These are phyloP conservation scores for Amyloporia xantha DNA, from an alignment of 768 basidiomycete genomes.

Conservation along the genomic window DNA sequence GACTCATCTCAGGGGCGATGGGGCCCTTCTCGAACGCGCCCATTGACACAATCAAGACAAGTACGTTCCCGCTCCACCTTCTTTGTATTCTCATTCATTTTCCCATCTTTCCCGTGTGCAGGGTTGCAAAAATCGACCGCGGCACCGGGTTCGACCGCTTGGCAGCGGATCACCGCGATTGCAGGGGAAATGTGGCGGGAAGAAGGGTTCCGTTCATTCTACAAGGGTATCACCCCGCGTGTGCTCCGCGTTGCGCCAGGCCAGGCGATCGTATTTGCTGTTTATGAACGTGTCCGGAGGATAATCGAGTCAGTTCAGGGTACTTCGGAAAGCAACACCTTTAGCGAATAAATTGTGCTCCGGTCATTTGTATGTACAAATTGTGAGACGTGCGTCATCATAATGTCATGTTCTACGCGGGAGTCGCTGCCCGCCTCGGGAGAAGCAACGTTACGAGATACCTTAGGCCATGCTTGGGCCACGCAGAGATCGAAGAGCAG, in stretches of 20 bases:
- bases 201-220: slow-evolving; percentile 88
- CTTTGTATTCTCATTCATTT: too few relatives aligned
- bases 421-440: too few relatives aligned
- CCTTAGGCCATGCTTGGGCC: too few relatives aligned
- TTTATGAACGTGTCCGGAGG: slow-evolving; percentile 84
- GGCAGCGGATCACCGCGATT: slow-evolving; percentile 74
- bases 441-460: too few relatives aligned
- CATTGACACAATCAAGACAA: slow-evolving; percentile 92
- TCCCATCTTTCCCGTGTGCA: slow-evolving; percentile 21
- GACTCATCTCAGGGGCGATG: slow-evolving; percentile 94
- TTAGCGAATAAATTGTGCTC: slow-evolving; percentile 70
- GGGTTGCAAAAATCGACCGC: slow-evolving; percentile 84
- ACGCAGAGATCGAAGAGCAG: too few relatives aligned
- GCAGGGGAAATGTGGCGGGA: slow-evolving; percentile 89
- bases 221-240: slow-evolving; percentile 97
- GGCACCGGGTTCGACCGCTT: slow-evolving; percentile 64
- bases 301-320: slow-evolving; percentile 65
- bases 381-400: too few relatives aligned
- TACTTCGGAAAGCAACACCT: slow-evolving; percentile 51
- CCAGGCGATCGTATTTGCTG: slow-evolving; percentile 94
- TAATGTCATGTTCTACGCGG: too few relatives aligned
- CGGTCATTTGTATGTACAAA: too few relatives aligned
- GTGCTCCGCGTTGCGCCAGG: slow-evolving; percentile 96
- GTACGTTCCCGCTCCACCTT: slow-evolving; percentile 38
- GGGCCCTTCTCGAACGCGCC: slow-evolving; percentile 98